Evolutionary conservation across 768 basidiomycete genomes (phyloP).

Genomic region (Russula olivacea): DNA sequence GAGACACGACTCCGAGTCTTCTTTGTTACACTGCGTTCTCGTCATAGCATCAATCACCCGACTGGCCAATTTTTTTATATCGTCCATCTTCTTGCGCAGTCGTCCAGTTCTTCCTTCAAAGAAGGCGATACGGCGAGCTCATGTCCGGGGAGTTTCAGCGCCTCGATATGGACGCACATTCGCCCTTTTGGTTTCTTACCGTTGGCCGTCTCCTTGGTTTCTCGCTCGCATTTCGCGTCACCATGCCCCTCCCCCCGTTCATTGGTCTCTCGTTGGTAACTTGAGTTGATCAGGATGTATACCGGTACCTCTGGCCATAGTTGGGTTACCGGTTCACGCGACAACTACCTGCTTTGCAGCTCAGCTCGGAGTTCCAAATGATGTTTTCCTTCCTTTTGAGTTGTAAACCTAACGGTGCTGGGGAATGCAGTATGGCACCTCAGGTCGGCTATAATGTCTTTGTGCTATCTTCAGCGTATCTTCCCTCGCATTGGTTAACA

Average conservation of each 20-base stretch:
- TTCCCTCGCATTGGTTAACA: not conserved
- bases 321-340: not conserved
- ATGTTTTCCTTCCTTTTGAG: not conserved
- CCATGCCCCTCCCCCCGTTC: not conserved
- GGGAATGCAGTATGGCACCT: not conserved
- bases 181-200: not conserved
- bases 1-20: not conserved
- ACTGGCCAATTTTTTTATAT: not conserved
- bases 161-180: not conserved
- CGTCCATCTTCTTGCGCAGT: not conserved
- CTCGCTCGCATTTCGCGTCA: not conserved
- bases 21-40: not conserved
- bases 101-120: not conserved
- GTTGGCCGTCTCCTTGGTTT: constrained; percentile 1
- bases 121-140: not conserved
- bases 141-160: not conserved
- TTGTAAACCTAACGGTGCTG: not conserved
- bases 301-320: not conserved
- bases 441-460: not conserved
- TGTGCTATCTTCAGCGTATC: not conserved
- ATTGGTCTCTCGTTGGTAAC: not conserved
- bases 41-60: not conserved
- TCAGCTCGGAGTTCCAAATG: not conserved
- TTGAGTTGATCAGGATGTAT: not conserved
- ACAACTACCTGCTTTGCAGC: no score